Percentiles rank a stretch among this genome's conserved stretches.
Evolutionary conservation across 768 basidiomycete genomes (phyloP).

Genomic region (Mycena capillaripes): DNA sequence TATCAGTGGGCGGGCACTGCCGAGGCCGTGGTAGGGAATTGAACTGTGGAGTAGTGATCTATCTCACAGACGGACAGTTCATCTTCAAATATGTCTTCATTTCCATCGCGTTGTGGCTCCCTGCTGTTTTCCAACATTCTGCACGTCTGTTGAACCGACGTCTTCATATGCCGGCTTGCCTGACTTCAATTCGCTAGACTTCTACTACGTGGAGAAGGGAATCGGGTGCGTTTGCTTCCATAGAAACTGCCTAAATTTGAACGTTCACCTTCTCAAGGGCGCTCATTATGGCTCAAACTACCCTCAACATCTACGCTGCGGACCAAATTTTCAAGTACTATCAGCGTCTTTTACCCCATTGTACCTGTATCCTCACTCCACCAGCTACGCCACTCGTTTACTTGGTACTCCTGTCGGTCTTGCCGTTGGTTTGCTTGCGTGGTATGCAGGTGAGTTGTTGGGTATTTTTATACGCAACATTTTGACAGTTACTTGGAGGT

Average conservation of each 20-base stretch:
- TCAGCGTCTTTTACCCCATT: no score
- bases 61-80: no score
- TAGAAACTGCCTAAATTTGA: no score
- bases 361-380: no score
- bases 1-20: constrained; percentile 59
- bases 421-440: constrained; percentile 59
- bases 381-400: constrained; percentile 61
- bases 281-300: constrained; percentile 73
- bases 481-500: constrained; percentile 43
- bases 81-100: constrained; percentile 56
- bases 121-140: constrained; percentile 54
- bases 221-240: constrained; percentile 58
- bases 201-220: constrained; percentile 60
- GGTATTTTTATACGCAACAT: no score
- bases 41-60: no score
- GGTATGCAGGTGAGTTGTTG: constrained; percentile 63
- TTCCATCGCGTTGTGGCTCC: constrained; percentile 63
- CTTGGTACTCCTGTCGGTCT: constrained; percentile 61
- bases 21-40: constrained; percentile 50
- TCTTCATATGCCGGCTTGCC: constrained; percentile 1
- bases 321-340: constrained; percentile 70
- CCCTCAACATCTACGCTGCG: constrained; percentile 67
- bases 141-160: constrained; percentile 54
- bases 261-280: constrained; percentile 50
- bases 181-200: constrained; percentile 52